Conservation (phyloP, 108 stramenopile species). For the Phaeodactylum tricornutum region DNA sequence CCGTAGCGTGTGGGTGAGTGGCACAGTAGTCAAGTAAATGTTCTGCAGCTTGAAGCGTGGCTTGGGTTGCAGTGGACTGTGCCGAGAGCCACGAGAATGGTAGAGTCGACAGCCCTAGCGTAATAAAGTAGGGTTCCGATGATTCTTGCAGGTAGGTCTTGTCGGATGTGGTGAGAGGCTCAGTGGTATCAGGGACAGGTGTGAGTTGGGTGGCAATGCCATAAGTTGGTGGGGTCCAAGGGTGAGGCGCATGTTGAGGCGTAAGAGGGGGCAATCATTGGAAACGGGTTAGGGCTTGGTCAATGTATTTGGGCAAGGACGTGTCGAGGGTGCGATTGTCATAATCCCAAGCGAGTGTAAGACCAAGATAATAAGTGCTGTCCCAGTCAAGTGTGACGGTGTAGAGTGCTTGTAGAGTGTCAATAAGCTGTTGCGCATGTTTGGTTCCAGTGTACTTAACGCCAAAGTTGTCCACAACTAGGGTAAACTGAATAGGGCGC, state of each 20-base stretch:
- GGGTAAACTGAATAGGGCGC: constrained; percentile 19
- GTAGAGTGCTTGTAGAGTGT: constrained; percentile 9
- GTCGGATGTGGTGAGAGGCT: background rate
- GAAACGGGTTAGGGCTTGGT: constrained; percentile 16
- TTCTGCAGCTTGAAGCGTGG: constrained; percentile 7
- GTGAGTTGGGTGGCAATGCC: constrained; percentile 28
- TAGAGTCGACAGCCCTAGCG: constrained; percentile 25
- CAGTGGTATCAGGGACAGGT: constrained; percentile 3
- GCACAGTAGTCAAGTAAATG: constrained; percentile 35
- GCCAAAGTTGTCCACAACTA: constrained; percentile 45
- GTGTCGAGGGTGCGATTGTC: constrained; percentile 14
- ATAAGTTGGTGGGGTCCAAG: constrained; percentile 14
- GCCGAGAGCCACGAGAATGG: constrained; percentile 17
- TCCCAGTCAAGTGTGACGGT: constrained; percentile 10
- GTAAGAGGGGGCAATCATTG: constrained; percentile 13
- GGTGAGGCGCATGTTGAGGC: constrained; percentile 26
- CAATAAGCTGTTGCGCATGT: constrained; percentile 15
- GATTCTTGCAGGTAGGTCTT: constrained; percentile 26
- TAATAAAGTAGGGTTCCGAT: constrained; percentile 29
- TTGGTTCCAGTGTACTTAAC: constrained; percentile 22
- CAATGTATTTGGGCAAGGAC: constrained; percentile 32
- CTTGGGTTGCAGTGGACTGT: constrained; percentile 16
- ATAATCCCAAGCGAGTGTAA: constrained; percentile 34
- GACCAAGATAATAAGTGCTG: constrained; percentile 13
- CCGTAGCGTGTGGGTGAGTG: constrained; percentile 26